Evolutionary conservation across 2,329 filamentous ascomycete genomes (phyloP), one percentile per base, ranked within the genome.

Genomic region (Ophiosphaerella korrae): DNA sequence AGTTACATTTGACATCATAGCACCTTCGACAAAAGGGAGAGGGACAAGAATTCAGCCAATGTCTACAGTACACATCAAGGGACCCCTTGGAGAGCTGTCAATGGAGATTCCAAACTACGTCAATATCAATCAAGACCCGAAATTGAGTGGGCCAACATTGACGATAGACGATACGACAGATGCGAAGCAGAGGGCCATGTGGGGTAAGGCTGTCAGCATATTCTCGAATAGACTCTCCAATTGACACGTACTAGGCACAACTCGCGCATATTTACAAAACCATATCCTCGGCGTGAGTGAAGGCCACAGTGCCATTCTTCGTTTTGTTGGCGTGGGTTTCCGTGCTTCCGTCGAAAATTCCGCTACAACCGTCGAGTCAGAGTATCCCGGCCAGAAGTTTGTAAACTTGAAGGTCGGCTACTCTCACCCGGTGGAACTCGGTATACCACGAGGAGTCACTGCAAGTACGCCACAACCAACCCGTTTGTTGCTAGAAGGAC

Each of bases 391-490:
- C 36, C 92, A 97, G 76, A 84, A 91, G 71, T 96, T 96, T 66
- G 87, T 99, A 36, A 91, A 89, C 57, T 80, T 99, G 60, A 97
- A 97, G 82, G 89, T 99, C 48, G 94, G 94, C 50, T 99, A 92
- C 77, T 96, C 93, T 56, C 94, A 99, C 80, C 89, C 93, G 0
- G 90, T 99, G 59, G 93, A 99, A 76, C 81, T 97, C 70, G 86
- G 86, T 3, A 85, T 97, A 41, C 94, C 94, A 1, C 67, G 81
- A 62, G 92, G 92, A 23, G 86, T 99, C 38, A 92, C 84, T 70
- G 94, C 92, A 14, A 93, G 87, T 75, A 89, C 89, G 52, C 92
- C 94, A 33, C 88, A 95, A 74, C 92, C 93, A 36, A 99, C 94
- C 31, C 86, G 92, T 52, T 90, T 99, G 62, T 77, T 99, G 64